Evolutionary conservation across 306 rosid species (phyloP).

Genomic region (Vachellia pachyceras): DNA sequence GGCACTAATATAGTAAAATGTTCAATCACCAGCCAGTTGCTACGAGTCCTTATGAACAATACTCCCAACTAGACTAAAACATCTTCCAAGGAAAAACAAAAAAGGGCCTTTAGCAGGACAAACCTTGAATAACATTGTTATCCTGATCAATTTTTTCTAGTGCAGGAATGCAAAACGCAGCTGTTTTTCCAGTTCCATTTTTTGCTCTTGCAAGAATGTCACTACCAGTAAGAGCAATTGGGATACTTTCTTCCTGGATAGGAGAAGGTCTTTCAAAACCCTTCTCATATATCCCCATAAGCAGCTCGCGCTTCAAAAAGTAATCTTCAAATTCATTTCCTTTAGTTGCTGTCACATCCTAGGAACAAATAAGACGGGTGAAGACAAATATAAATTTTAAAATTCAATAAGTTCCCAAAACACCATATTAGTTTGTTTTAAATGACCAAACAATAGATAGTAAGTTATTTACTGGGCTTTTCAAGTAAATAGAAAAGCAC

Average conservation of each 20-base stretch:
- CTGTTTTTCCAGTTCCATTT: constrained; percentile 99
- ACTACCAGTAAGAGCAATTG: constrained; percentile 98
- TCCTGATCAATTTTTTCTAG: constrained; percentile 99
- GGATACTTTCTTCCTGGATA: constrained; percentile 98
- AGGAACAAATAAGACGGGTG: constrained; percentile 33
- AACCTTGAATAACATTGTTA: constrained; percentile 86
- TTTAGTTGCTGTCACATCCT: constrained; percentile 99
- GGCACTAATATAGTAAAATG: neutral
- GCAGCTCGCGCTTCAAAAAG: constrained; percentile 96
- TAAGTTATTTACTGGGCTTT: constrained; percentile 34
- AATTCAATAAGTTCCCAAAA: constrained; percentile 6
- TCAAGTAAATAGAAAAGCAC: constrained; percentile 46
- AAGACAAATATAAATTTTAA: constrained; percentile 24
- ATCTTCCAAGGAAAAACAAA: neutral
- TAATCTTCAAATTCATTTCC: constrained; percentile 99
- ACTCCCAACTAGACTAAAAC: constrained; percentile 7
- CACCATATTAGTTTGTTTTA: constrained; percentile 5
- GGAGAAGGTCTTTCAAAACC: constrained; percentile 99
- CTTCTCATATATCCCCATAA: constrained; percentile 99
- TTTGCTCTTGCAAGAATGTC: constrained; percentile 99
- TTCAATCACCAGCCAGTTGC: constrained; percentile 1
- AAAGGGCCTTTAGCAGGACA: neutral
- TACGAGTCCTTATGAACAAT: neutral
- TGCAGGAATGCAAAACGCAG: constrained; percentile 98
- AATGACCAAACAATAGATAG: neutral